Conservation (phyloP, 805 yeast genomes). For the Myxozyma lipomycoides region DNA sequence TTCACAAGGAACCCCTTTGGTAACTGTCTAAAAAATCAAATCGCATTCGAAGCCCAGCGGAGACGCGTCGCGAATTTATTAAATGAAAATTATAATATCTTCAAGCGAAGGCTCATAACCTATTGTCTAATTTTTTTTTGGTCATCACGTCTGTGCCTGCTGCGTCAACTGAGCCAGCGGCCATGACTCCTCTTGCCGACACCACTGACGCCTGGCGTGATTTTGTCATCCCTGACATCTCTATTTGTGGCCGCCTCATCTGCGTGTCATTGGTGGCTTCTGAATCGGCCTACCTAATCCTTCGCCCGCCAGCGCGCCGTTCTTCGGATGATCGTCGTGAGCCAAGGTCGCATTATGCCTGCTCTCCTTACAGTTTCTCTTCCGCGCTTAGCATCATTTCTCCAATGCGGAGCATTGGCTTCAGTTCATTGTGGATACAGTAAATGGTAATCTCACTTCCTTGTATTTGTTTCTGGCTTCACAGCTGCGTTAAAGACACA, state of each 20-base stretch:
- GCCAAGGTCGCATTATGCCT: not conserved
- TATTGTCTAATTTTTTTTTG: not conserved
- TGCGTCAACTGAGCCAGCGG: not conserved
- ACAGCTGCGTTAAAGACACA: not conserved
- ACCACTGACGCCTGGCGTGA: not conserved
- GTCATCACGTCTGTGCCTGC: not conserved
- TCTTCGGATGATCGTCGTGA: not conserved
- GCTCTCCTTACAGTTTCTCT: not conserved
- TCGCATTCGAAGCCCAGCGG: no score
- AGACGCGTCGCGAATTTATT: no score
- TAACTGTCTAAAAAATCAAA: no score
- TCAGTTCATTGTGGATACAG: not conserved
- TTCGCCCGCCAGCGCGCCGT: not conserved
- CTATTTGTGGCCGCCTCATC: not conserved
- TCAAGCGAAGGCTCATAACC: no score
- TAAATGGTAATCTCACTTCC: not conserved
- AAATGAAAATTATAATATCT: no score
- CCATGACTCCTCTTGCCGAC: not conserved
- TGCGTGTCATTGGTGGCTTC: not conserved
- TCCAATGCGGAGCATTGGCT: not conserved
- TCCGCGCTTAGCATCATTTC: not conserved
- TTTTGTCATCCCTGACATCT: not conserved
- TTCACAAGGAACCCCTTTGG: no score
- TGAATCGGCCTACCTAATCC: not conserved
- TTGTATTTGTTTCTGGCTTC: not conserved